Evolutionary conservation across 768 basidiomycete species (phyloP), one percentile per base, ranked within the genome.

Genomic region (Collybiopsis luxurians): DNA sequence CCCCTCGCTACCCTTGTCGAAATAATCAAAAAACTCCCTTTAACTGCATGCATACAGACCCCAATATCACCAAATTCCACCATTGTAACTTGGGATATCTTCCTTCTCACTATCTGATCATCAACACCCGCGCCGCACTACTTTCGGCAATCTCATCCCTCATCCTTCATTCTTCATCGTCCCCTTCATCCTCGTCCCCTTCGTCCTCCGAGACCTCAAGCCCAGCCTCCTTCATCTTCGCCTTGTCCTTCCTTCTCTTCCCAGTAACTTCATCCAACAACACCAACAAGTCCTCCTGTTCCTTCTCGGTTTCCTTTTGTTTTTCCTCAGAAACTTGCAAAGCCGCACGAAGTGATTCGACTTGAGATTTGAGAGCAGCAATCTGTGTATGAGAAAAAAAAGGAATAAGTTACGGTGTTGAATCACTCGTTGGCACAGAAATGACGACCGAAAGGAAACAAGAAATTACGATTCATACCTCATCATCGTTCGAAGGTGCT

Each of bases 241-340:
- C 79, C 75, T 98, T 98, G 67, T 98, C 97, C 62, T 76, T 78
- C 73, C 81, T 83, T 52, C 95, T 79, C 73, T 99, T 99, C 61
- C 75, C 81, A 44, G 85, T 90, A 59, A 97, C 76, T 73, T 98
- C 97, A 65, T 98, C 97, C 3, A 99, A 75, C 30, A 98, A 72
- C 11, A 99, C 95, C 21, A 99, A 76, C 47, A 98, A 69, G 70
- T 99, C 96, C 67, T 98, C 96, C 64, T 98, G 95, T 69, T 99
- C 96, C 71, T 95, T 95, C 70, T 97, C 94, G 23, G 86, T 83
- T 9, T 97, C 94, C 61, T 82, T 87, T 48, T 83, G 80, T 67
- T 87, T 89, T 55, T 77, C 79, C 61, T 89, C 24, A 11, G 23
- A 34, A 42, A 28, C 19, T 39, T 24, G 46, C 2, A 49, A 39